phyloP scores from a whole-genome alignment of 2,329 filamentous ascomycete species.

The Parastagonospora nodorum region DNA sequence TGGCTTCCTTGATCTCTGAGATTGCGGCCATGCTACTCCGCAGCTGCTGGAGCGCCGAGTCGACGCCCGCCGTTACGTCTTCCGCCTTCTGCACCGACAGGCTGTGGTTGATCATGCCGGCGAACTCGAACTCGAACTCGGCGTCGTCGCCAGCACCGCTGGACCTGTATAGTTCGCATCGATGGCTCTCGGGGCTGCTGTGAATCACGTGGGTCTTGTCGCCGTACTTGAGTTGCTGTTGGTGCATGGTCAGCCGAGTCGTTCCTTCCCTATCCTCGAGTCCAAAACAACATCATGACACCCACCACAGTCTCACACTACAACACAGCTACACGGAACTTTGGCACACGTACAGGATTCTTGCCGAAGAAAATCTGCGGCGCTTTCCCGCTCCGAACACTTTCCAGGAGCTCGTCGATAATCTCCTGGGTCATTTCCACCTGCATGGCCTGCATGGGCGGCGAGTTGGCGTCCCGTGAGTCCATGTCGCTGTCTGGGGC shows the following conservation, averaged over 20 bases:
- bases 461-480: constrained; percentile 34
- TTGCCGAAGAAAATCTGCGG: constrained; percentile 47
- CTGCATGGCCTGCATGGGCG: constrained; percentile 48
- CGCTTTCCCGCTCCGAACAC: constrained; percentile 41
- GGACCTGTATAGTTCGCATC: constrained; percentile 62
- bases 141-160: constrained; percentile 39
- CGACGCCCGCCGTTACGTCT: constrained; percentile 60
- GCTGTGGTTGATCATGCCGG: constrained; percentile 62
- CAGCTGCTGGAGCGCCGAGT: constrained; percentile 64
- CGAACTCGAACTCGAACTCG: constrained; percentile 57
- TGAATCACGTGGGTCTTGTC: constrained; percentile 61
- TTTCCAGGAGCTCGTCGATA: constrained; percentile 48
- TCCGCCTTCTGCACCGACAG: constrained; percentile 60
- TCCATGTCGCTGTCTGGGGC: constrained; percentile 46
- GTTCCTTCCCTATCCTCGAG: constrained; percentile 16
- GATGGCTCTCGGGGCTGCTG: constrained; percentile 58
- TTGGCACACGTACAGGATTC: constrained; percentile 45
- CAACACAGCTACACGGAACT: constrained; percentile 6
- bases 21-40: constrained; percentile 64
- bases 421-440: constrained; percentile 49
- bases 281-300: constrained; percentile 9
- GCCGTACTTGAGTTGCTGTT: constrained; percentile 61
- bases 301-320: constrained; percentile 6
- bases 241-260: constrained; percentile 36
- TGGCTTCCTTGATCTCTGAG: constrained; percentile 65